Evolutionary conservation across 2,329 filamentous ascomycete species (phyloP), one percentile per base, ranked within the genome.

Genomic region (Sporothrix phasma): DNA sequence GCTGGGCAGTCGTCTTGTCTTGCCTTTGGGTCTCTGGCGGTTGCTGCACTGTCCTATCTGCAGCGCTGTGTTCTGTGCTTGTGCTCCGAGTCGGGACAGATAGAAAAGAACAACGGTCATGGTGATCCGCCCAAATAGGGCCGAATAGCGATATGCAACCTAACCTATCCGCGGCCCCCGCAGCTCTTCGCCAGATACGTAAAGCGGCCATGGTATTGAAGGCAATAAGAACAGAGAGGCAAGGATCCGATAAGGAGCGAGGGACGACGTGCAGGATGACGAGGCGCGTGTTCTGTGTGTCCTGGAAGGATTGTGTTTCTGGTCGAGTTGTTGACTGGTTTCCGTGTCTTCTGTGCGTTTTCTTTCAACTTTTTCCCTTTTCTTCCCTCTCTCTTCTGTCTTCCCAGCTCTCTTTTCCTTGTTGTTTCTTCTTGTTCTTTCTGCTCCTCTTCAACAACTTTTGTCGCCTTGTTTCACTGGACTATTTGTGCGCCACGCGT

Each of bases 131-230:
- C 54, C 56, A 62, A 68, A 69, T 66, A 68, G 66, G 68, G 66
- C 67, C 68, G 66, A 68, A 69, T 68, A 68, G 66, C 59, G 51
- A 56, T 49, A 68, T 67, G 68, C 68, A 68, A 67, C 65, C 66
- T 59, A 56, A 45, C 51, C 58, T 63, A 66, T 66, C 61, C 64
- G 63, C 47, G 47, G 58, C 45, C 43, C 29, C 60, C 62, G 60
- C 49, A 63, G 51, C 64, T 43, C n/a, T 59, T 59, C 39, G 39
- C 39, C 56, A 39, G 39, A 59, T 59, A 59, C 56, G 39, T 45
- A 59, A 31, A 46, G 26, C 54, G 24, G 49, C 46, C 46, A n/a
- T 51, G 15, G n/a, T n/a, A n/a, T n/a, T n/a, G n/a, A n/a, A n/a
- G n/a, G n/a, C n/a, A n/a, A n/a, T n/a, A n/a, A 19, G n/a, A 34